A percentile compares a stretch with the other conserved stretches of the same genome.
Conservation (phyloP, 2,329 filamentous ascomycete species). For the Coniochaeta ligniaria region DNA sequence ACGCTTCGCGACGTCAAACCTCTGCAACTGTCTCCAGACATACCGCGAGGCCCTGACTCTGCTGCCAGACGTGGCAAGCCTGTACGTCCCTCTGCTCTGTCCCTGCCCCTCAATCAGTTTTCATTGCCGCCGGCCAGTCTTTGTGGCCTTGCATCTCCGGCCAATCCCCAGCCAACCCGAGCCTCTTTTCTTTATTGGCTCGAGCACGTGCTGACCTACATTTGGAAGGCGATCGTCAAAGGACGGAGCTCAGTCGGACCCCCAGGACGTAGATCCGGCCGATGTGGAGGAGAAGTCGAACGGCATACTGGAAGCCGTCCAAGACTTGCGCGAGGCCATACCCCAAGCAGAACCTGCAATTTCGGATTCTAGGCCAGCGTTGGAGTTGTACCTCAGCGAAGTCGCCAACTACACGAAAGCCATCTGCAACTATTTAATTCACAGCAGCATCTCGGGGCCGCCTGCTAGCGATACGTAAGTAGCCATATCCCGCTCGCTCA, state of each 20-base stretch:
- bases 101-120: not conserved
- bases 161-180: not conserved
- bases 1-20: not conserved
- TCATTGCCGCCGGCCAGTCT: not conserved
- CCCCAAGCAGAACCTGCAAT: not conserved
- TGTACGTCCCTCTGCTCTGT: not conserved
- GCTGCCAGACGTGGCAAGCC: not conserved
- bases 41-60: not conserved
- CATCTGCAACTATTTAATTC: not conserved
- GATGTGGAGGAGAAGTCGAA: not conserved
- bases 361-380: not conserved
- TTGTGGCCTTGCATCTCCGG: not conserved
- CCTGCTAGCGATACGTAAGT: not conserved
- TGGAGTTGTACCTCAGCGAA: conserved; percentile 1
- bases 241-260: not conserved
- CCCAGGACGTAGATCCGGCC: not conserved
- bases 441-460: not conserved
- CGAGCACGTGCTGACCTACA: not conserved
- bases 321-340: not conserved
- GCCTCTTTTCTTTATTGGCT: not conserved
- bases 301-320: not conserved
- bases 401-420: not conserved
- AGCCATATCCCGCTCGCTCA: not conserved
- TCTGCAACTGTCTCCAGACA: conserved; percentile 1
- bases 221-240: conserved; percentile 1